These are phyloP conservation scores for Termitomyces sp. DNA, from an alignment of 768 basidiomycete genomes.

Conservation along the genomic window DNA sequence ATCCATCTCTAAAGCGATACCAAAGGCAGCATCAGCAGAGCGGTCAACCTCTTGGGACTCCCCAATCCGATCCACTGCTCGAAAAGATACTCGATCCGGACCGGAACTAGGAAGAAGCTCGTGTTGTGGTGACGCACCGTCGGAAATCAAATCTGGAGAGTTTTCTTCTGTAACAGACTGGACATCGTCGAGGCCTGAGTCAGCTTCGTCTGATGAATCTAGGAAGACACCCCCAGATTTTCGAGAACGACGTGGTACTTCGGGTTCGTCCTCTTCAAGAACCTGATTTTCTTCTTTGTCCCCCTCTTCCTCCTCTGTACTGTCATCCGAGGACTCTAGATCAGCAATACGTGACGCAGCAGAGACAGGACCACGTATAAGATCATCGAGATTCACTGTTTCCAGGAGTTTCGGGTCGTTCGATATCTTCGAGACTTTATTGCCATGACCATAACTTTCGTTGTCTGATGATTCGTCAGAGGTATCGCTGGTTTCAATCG, in stretches of 20 bases:
- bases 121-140: neutral
- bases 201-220: constrained; percentile 25
- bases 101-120: constrained; percentile 1
- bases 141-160: neutral
- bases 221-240: constrained; percentile 14
- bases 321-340: constrained; percentile 36
- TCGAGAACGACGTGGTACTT: constrained; percentile 26
- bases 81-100: constrained; percentile 23
- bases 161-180: constrained; percentile 20
- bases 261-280: constrained; percentile 30
- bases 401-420: constrained; percentile 22
- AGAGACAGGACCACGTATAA: constrained; percentile 36
- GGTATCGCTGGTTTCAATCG: neutral
- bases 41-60: constrained; percentile 30
- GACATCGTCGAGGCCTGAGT: constrained; percentile 35
- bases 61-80: constrained; percentile 24
- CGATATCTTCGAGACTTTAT: constrained; percentile 20
- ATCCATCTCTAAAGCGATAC: constrained; percentile 31
- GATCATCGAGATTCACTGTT: constrained; percentile 30
- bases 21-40: constrained; percentile 30
- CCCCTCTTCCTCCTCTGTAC: constrained; percentile 38
- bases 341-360: constrained; percentile 26
- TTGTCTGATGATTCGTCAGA: constrained; percentile 7
- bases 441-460: neutral
- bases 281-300: constrained; percentile 34